Evolutionary conservation across 2,329 filamentous ascomycete genomes (phyloP).

Genomic region (Tolypocladium sp.): DNA sequence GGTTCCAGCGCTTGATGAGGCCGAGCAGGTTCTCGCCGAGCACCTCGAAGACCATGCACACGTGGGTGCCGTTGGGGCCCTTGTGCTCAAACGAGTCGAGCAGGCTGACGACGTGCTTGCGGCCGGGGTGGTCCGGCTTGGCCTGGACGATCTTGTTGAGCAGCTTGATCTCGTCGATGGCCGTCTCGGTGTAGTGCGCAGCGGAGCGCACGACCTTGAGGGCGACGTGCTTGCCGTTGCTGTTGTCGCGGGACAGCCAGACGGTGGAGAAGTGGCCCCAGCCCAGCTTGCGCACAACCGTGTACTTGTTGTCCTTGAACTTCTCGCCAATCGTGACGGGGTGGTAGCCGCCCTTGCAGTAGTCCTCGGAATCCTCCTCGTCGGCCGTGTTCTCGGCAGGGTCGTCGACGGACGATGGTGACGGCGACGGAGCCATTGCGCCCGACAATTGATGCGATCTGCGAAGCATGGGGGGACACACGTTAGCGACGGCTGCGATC

Average conservation of each 20-base stretch:
- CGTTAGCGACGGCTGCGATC: constrained; percentile 6
- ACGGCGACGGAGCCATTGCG: constrained; percentile 63
- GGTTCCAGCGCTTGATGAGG: constrained; percentile 97
- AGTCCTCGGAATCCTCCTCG: constrained; percentile 98
- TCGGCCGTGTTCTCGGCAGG: constrained; percentile 86
- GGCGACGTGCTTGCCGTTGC: constrained; percentile 85
- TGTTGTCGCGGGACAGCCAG: constrained; percentile 75
- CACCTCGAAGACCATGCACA: constrained; percentile 99
- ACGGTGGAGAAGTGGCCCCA: constrained; percentile 99
- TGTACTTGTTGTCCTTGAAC: constrained; percentile 97
- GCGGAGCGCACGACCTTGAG: constrained; percentile 96
- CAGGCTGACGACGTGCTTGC: constrained; percentile 90
- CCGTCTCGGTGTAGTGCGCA: constrained; percentile 97
- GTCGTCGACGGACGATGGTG: constrained; percentile 74
- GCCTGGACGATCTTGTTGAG: constrained; percentile 95
- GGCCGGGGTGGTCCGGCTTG: constrained; percentile 87
- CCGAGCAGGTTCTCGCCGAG: constrained; percentile 90
- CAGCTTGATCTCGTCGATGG: constrained; percentile 97
- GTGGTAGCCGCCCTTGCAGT: constrained; percentile 98
- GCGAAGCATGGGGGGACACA: constrained; percentile 1
- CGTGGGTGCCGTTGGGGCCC: constrained; percentile 89
- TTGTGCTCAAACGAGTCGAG: constrained; percentile 97
- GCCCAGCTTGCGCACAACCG: constrained; percentile 88
- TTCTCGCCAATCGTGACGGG: constrained; percentile 90
- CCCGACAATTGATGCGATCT: constrained; percentile 47